phyloP scores from a whole-genome alignment of 768 basidiomycete species.

The Pleurotus citrinopileatus region DNA sequence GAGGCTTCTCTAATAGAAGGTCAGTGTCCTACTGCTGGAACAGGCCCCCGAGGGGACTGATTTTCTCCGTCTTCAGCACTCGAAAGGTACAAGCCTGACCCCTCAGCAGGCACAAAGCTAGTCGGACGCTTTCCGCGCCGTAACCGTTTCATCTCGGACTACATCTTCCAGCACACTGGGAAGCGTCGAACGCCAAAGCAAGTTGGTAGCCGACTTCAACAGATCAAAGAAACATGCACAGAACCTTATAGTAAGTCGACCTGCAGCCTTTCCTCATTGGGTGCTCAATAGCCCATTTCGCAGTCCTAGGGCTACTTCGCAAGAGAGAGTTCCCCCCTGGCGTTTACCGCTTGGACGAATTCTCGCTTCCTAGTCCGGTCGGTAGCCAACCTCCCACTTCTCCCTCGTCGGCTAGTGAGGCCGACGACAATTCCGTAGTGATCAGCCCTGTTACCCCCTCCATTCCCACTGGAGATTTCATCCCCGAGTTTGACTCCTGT shows the following conservation, averaged over 20 bases:
- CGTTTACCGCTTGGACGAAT: neutral
- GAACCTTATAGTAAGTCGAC: slow-evolving; percentile 51
- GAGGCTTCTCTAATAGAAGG: slow-evolving; percentile 64
- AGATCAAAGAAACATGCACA: slow-evolving; percentile 58
- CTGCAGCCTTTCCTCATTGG: neutral
- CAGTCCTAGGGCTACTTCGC: slow-evolving; percentile 22
- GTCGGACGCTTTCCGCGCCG: slow-evolving; percentile 64
- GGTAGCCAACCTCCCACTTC: neutral
- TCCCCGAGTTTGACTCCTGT: neutral
- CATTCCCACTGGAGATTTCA: neutral
- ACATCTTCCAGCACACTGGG: slow-evolving; percentile 55
- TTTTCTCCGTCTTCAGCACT: slow-evolving; percentile 35
- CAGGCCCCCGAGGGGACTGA: slow-evolving; percentile 1
- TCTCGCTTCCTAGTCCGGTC: neutral
- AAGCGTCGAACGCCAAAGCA: slow-evolving; percentile 62
- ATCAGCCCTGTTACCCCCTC: neutral
- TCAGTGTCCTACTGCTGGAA: slow-evolving; percentile 20
- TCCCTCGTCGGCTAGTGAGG: neutral
- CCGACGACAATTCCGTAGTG: neutral
- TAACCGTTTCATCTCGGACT: slow-evolving; percentile 64
- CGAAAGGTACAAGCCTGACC: slow-evolving; percentile 52
- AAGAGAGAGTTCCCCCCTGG: neutral
- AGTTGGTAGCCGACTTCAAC: slow-evolving; percentile 68
- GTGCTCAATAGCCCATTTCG: neutral
- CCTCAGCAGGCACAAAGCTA: slow-evolving; percentile 46